These are phyloP conservation scores for Gentiana dahurica DNA, from an alignment of 257 asterid genomes.

Conservation along the genomic window DNA sequence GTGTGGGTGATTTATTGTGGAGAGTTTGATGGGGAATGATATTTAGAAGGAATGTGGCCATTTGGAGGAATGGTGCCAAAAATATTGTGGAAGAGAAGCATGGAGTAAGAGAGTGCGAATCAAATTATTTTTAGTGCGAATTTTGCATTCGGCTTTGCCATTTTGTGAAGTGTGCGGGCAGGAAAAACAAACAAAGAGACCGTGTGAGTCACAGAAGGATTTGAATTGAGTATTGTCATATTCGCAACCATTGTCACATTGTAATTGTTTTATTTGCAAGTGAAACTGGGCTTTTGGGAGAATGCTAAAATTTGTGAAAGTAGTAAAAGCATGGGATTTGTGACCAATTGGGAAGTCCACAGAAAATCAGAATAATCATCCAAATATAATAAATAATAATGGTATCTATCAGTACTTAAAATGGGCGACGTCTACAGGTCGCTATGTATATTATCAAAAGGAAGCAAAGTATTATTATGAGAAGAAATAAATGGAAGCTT, in stretches of 20 bases:
- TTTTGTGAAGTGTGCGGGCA: constrained; percentile 4
- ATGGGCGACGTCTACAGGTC: no score
- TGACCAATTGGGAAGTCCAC: no score
- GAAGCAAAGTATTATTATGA: neutral
- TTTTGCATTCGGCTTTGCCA: neutral
- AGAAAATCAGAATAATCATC: no score
- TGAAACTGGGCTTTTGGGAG: neutral
- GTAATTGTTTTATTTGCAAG: neutral
- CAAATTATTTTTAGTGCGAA: neutral
- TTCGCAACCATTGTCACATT: no score
- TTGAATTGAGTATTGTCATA: neutral
- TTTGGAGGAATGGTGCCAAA: neutral
- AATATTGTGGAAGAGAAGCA: neutral
- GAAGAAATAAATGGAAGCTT: neutral
- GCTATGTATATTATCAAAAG: neutral
- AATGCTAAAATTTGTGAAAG: neutral
- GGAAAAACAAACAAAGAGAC: neutral
- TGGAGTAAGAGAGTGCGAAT: neutral
- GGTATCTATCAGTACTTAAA: no score
- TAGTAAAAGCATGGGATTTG: neutral
- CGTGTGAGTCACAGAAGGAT: neutral
- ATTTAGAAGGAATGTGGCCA: neutral
- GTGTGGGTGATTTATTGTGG: neutral
- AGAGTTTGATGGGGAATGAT: neutral
- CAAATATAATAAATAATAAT: no score